phyloP scores from a whole-genome alignment of 257 asterid genomes.

The Scutellaria minor region DNA sequence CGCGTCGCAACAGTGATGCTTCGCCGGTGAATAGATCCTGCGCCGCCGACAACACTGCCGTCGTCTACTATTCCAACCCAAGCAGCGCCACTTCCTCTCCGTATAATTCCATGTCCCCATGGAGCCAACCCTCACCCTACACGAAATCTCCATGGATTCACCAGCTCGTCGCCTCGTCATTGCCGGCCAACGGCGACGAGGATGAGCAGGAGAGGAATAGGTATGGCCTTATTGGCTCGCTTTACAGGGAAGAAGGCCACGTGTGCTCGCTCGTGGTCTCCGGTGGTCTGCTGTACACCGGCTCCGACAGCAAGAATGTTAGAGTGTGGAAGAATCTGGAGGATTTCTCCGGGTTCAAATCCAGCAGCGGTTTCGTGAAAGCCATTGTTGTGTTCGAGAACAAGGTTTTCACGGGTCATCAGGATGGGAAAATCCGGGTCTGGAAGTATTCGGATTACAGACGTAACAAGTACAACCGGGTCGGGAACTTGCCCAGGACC shows the following conservation, averaged over 20 bases:
- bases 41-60: slow-evolving; percentile 25
- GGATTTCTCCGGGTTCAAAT: slow-evolving; percentile 77
- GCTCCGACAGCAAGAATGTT: slow-evolving; percentile 80
- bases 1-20: slow-evolving; percentile 50
- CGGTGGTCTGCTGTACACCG: slow-evolving; percentile 69
- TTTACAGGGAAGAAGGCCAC: slow-evolving; percentile 75
- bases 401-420: slow-evolving; percentile 81
- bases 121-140: slow-evolving; percentile 76
- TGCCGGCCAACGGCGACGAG: slow-evolving; percentile 18
- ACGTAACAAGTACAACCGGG: slow-evolving; percentile 49
- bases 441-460: slow-evolving; percentile 59
- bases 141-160: slow-evolving; percentile 79
- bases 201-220: not conserved
- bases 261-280: slow-evolving; percentile 71
- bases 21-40: slow-evolving; percentile 27
- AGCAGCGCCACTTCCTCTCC: slow-evolving; percentile 62
- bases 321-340: slow-evolving; percentile 77
- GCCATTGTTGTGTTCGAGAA: slow-evolving; percentile 64
- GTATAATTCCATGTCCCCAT: slow-evolving; percentile 63
- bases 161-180: slow-evolving; percentile 34
- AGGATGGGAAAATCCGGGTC: slow-evolving; percentile 83
- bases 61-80: slow-evolving; percentile 41
- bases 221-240: slow-evolving; percentile 60
- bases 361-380: slow-evolving; percentile 80
- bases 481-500: slow-evolving; percentile 78